These are phyloP conservation scores for Cucumis cinereus DNA, from an alignment of 306 rosid species.

Conservation along the genomic window DNA sequence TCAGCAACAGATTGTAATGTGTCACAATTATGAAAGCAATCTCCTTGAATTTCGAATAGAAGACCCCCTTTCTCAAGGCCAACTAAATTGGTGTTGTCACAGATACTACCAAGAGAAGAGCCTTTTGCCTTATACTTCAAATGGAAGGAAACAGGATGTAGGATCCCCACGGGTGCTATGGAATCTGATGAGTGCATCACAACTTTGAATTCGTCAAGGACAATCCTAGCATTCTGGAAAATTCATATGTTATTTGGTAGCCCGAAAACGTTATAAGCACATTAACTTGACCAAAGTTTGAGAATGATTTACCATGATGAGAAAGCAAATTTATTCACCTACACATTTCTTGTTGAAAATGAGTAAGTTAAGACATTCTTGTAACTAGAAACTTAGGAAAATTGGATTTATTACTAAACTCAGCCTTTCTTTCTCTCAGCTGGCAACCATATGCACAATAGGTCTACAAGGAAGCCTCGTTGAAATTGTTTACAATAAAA, in stretches of 20 bases:
- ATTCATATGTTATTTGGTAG: slow-evolving; percentile 4
- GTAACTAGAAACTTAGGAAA: neutral
- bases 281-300: neutral
- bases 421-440: neutral
- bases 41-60: slow-evolving; percentile 56
- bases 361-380: neutral
- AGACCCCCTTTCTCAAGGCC: slow-evolving; percentile 29
- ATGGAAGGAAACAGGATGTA: slow-evolving; percentile 79
- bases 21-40: slow-evolving; percentile 27
- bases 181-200: slow-evolving; percentile 80
- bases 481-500: neutral
- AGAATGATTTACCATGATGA: neutral
- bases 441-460: neutral
- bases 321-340: neutral
- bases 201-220: slow-evolving; percentile 68
- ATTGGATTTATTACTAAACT: neutral
- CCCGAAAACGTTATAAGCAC: neutral
- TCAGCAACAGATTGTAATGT: slow-evolving; percentile 26
- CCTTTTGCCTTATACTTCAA: slow-evolving; percentile 53
- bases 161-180: slow-evolving; percentile 85
- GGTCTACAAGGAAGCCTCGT: neutral
- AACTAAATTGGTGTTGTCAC: slow-evolving; percentile 20
- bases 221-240: slow-evolving; percentile 65
- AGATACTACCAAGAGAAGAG: slow-evolving; percentile 17
- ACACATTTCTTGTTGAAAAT: neutral